Evolutionary conservation across 2,329 filamentous ascomycete genomes (phyloP).

Genomic region (Basipetospora sp.): DNA sequence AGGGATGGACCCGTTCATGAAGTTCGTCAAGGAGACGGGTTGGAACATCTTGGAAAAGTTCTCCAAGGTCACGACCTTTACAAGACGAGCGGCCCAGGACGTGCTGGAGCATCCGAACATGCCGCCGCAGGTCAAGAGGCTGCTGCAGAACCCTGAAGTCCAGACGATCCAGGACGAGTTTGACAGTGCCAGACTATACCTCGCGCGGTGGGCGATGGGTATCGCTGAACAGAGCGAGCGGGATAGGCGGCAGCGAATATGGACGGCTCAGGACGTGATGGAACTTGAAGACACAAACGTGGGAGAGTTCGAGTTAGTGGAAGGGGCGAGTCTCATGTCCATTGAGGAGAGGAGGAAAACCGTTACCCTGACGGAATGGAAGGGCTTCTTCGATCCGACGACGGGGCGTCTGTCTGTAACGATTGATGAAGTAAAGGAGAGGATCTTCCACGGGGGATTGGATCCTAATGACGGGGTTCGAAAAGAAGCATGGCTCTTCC

Average conservation of each 20-base stretch:
- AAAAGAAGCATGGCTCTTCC: constrained; percentile 92
- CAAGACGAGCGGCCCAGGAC: constrained; percentile 77
- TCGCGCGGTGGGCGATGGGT: constrained; percentile 95
- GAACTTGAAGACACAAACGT: constrained; percentile 90
- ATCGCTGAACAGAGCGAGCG: constrained; percentile 92
- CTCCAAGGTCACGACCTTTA: constrained; percentile 94
- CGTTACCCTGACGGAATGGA: constrained; percentile 76
- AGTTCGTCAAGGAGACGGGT: constrained; percentile 82
- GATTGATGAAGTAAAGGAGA: constrained; percentile 83
- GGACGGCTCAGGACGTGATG: constrained; percentile 82
- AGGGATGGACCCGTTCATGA: constrained; percentile 82
- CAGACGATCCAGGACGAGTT: constrained; percentile 94
- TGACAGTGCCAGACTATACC: constrained; percentile 84
- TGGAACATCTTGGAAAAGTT: constrained; percentile 97
- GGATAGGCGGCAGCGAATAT: constrained; percentile 73
- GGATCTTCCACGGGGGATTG: constrained; percentile 90
- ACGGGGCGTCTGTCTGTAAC: constrained; percentile 67
- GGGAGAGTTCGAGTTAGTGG: constrained; percentile 87
- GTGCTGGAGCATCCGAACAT: constrained; percentile 81
- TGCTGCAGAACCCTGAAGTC: constrained; percentile 84
- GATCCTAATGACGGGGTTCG: constrained; percentile 79
- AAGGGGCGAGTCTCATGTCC: constrained; percentile 59
- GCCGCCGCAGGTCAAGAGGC: constrained; percentile 69
- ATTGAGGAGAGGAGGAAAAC: constrained; percentile 63
- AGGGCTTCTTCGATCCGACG: constrained; percentile 65